phyloP scores from a whole-genome alignment of 1,284 basidiomycete genomes.

The Lignosus rhinocerotis region DNA sequence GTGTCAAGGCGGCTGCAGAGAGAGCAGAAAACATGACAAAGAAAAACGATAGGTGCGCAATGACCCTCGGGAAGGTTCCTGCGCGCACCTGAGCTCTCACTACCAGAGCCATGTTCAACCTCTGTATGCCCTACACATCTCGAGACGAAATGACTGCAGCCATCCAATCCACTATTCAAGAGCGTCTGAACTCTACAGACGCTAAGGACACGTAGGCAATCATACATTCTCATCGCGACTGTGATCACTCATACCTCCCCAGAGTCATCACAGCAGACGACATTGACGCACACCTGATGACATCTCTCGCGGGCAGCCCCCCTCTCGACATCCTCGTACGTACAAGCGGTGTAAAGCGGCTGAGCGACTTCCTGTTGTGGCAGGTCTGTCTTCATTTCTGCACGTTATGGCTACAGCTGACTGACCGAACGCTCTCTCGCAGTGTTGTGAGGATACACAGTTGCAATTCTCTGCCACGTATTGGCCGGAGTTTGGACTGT shows the following conservation, averaged over 20 bases:
- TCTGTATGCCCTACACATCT: slow-evolving; percentile 94
- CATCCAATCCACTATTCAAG: slow-evolving; percentile 58
- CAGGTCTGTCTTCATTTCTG: slow-evolving; percentile 57
- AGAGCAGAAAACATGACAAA: slow-evolving; percentile 83
- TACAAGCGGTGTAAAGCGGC: slow-evolving; percentile 87
- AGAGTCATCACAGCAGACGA: slow-evolving; percentile 65
- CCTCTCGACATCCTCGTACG: slow-evolving; percentile 91
- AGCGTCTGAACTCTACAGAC: slow-evolving; percentile 28
- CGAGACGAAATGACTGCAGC: slow-evolving; percentile 90
- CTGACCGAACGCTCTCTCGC: slow-evolving; percentile 1
- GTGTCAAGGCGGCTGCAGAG: slow-evolving; percentile 70
- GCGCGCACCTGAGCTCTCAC: background rate
- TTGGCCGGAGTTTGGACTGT: slow-evolving; percentile 94
- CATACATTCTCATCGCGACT: background rate
- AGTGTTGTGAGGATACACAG: slow-evolving; percentile 83
- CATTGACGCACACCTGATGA: slow-evolving; percentile 69
- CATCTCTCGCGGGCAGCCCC: slow-evolving; percentile 65
- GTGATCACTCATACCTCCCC: background rate
- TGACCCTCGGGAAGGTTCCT: background rate
- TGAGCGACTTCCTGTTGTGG: slow-evolving; percentile 95
- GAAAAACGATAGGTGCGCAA: slow-evolving; percentile 65
- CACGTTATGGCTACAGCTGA: background rate
- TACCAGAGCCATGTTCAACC: slow-evolving; percentile 82
- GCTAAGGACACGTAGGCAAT: slow-evolving; percentile 10
- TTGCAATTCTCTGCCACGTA: slow-evolving; percentile 90